Conservation (phyloP, 2,329 filamentous ascomycete species). For the Furcasterigmium sp. region DNA sequence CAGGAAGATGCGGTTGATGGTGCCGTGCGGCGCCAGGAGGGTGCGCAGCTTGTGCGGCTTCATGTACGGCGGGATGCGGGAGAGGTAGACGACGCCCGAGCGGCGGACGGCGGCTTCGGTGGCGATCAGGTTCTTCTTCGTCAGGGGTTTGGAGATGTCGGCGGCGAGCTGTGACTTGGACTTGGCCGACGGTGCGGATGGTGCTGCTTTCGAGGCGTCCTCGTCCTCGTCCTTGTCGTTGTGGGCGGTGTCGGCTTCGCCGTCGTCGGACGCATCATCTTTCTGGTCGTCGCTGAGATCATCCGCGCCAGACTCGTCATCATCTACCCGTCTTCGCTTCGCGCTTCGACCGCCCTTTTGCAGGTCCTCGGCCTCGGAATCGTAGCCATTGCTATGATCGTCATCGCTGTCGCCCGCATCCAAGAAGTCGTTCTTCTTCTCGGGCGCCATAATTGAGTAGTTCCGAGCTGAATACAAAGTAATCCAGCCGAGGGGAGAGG, state of each 20-base stretch:
- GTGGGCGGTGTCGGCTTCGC: constrained; percentile 15
- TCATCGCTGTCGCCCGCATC: constrained; percentile 56
- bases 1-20: constrained; percentile 73
- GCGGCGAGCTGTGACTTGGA: constrained; percentile 27
- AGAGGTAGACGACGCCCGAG: constrained; percentile 79
- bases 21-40: constrained; percentile 69
- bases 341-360: constrained; percentile 56
- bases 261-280: constrained; percentile 22
- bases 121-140: constrained; percentile 63
- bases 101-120: constrained; percentile 61
- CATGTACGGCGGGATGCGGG: constrained; percentile 83
- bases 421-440: constrained; percentile 70
- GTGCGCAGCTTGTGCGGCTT: constrained; percentile 73
- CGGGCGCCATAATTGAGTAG: constrained; percentile 50
- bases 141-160: constrained; percentile 47
- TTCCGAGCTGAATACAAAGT: neutral
- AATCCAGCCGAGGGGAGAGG: neutral
- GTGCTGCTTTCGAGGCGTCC: constrained; percentile 10
- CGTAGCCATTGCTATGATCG: constrained; percentile 53
- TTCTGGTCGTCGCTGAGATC: constrained; percentile 31
- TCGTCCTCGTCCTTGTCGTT: constrained; percentile 22
- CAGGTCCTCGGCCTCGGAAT: constrained; percentile 62
- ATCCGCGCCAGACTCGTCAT: constrained; percentile 29
- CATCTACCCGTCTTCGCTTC: constrained; percentile 59
- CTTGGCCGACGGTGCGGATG: constrained; percentile 19